phyloP scores from a whole-genome alignment of 495 filamentous ascomycete species.

The Penicillium pancosmium region DNA sequence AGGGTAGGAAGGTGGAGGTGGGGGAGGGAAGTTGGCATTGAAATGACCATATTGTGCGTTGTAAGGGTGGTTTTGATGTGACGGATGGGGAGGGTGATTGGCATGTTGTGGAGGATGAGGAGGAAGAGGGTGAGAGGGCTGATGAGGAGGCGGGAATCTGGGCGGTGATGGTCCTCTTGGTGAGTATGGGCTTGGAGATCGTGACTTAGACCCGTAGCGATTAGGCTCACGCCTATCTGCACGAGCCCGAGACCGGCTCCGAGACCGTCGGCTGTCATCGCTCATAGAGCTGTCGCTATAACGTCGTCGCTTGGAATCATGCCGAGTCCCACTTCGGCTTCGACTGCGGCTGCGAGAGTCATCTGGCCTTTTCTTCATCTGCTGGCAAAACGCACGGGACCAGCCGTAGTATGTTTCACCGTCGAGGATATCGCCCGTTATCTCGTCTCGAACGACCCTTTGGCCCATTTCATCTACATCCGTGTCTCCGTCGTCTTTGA shows the following conservation, averaged over 20 bases:
- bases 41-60: slow-evolving; percentile 15
- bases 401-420: slow-evolving; percentile 86
- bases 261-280: slow-evolving; percentile 24
- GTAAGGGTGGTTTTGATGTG: slow-evolving; percentile 20
- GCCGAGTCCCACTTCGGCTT: slow-evolving; percentile 40
- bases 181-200: slow-evolving; percentile 48
- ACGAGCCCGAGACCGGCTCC: slow-evolving; percentile 30
- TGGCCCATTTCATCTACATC: slow-evolving; percentile 80
- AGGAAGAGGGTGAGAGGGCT: slow-evolving; percentile 26
- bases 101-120: slow-evolving; percentile 26
- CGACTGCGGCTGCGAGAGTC: slow-evolving; percentile 28
- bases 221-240: slow-evolving; percentile 2
- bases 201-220: slow-evolving; percentile 18
- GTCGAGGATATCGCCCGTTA: slow-evolving; percentile 58
- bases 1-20: slow-evolving; percentile 50
- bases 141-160: slow-evolving; percentile 34
- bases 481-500: slow-evolving; percentile 37
- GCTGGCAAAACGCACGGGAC: slow-evolving; percentile 77
- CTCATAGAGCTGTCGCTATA: slow-evolving; percentile 53
- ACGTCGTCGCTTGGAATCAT: slow-evolving; percentile 43
- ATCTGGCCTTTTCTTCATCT: slow-evolving; percentile 66
- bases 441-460: slow-evolving; percentile 59
- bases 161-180: slow-evolving; percentile 35
- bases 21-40: slow-evolving; percentile 37
- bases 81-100: slow-evolving; percentile 25